A percentile compares a stretch with the other conserved stretches of the same genome.
Conservation (phyloP, 1,139 yeast genomes). For the Taphrina flavorubra region DNA sequence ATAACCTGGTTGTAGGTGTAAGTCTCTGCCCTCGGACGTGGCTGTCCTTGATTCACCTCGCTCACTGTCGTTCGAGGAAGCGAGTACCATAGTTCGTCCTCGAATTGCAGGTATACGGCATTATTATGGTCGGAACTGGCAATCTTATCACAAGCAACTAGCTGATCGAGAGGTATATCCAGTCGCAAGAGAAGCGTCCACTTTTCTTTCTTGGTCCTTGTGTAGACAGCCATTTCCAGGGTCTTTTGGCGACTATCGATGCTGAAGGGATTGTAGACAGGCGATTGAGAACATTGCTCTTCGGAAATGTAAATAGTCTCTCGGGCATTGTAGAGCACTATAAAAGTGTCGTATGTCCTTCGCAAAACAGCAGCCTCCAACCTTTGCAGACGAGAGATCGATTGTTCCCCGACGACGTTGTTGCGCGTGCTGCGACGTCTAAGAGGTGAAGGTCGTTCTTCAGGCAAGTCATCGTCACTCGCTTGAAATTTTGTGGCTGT, state of each 20-base stretch:
- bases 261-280: conserved; percentile 18
- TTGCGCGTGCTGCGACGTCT: conserved; percentile 37
- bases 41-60: not conserved
- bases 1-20: conserved; percentile 24
- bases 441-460: conserved; percentile 16
- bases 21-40: conserved; percentile 9
- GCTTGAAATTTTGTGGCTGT: conserved; percentile 1
- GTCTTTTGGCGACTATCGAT: conserved; percentile 9
- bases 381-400: conserved; percentile 6
- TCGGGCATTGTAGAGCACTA: conserved; percentile 11
- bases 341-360: conserved; percentile 17
- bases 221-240: conserved; percentile 20
- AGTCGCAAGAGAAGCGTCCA: conserved; percentile 13
- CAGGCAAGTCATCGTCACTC: not conserved
- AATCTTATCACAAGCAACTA: not conserved
- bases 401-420: not conserved
- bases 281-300: conserved; percentile 6
- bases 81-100: conserved; percentile 29
- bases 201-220: not conserved
- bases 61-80: not conserved
- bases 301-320: conserved; percentile 29
- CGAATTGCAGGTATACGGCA: conserved; percentile 16
- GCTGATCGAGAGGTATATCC: not conserved
- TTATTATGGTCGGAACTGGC: not conserved
- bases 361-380: conserved; percentile 20